Evolutionary conservation across 768 basidiomycete genomes (phyloP), one percentile per base, ranked within the genome.

Genomic region (Collybia sp.): DNA sequence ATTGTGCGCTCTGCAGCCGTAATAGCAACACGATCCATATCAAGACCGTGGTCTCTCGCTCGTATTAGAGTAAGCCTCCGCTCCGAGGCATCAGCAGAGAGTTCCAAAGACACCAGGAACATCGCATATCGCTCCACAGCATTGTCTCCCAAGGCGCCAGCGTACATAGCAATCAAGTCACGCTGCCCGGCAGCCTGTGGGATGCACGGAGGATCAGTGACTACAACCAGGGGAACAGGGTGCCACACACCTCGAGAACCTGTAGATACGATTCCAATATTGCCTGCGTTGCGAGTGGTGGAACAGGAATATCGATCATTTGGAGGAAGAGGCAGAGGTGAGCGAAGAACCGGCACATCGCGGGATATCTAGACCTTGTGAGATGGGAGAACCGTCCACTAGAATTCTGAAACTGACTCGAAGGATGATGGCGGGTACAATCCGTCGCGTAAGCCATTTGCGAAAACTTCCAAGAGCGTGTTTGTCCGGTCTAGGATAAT

Each of bases 161-260:
- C 93, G 61, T 99, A 98, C 72, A 96, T 80, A 0, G 95, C 93
- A 11, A 98, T 93, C 13, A 98, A 75, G 35, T 87, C 81, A 30
- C 89, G 77, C 64, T 93, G 75, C 13, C 87, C 88, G 13, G 88
- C 85, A 35, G 72, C 71, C 83, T 88, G 52, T 10, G n/a, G 43
- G 44, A 30, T n/a, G 40, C 31, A 42, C 9, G 30, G 31, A 42
- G 17, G 34, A 39, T 36, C 12, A 36, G 16, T 2, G 31, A n/a
- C 40, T 3, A 20, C 42, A 38, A 1, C 43, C 16, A 30, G 20
- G 8, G 42, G 36, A 46, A 15, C 20, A 31, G 8, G 10, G 15
- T 1, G 5, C 30, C 35, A 52, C 75, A 39, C 19, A 84, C 88
- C 73, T 97, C 91, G 2, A 98, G 77, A 2, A 93, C 86, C 49